phyloP scores from a whole-genome alignment of 345 rosid genomes.

The Aquilaria yunnanensis region DNA sequence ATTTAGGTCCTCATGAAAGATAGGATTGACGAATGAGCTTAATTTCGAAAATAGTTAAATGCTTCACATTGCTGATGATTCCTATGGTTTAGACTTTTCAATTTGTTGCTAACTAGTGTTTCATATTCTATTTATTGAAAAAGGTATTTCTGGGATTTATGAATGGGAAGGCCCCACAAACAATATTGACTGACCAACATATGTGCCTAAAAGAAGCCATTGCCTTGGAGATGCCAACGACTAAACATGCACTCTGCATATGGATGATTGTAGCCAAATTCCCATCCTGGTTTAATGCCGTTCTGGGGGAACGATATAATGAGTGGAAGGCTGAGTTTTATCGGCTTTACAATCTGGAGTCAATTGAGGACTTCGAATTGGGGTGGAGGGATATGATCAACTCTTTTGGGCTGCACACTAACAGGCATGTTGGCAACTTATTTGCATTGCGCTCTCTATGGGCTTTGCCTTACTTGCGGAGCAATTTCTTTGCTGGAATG shows the following conservation, averaged over 20 bases:
- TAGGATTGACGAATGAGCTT: too few relatives aligned
- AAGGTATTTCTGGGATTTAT: conserved; percentile 79
- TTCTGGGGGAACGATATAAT: conserved; percentile 83
- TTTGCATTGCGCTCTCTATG: conserved; percentile 61
- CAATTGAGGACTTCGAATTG: conserved; percentile 73
- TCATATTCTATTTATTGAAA: conserved; percentile 16
- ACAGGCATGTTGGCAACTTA: conserved; percentile 74
- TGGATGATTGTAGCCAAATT: conserved; percentile 96
- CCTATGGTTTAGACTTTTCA: too few relatives aligned
- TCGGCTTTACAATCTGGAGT: conserved; percentile 79
- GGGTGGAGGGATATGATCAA: conserved; percentile 94
- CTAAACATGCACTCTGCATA: conserved; percentile 91
- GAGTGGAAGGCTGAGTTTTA: conserved; percentile 93
- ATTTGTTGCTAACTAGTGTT: conserved; percentile 10
- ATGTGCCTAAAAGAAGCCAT: conserved; percentile 94
- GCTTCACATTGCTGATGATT: too few relatives aligned
- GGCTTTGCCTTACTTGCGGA: conserved; percentile 90
- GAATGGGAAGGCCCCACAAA: conserved; percentile 91
- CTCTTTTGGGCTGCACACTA: conserved; percentile 74
- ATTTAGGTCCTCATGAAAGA: too few relatives aligned
- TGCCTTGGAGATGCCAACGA: conserved; percentile 71
- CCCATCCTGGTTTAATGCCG: conserved; percentile 95
- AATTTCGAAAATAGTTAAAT: not conserved
- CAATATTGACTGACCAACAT: conserved; percentile 86
- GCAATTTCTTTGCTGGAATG: conserved; percentile 87